A percentile compares a stretch with the other conserved stretches of the same genome.
These are phyloP conservation scores for Hapsidospora chrysogenum DNA, from an alignment of 495 filamentous ascomycete genomes.

Conservation along the genomic window DNA sequence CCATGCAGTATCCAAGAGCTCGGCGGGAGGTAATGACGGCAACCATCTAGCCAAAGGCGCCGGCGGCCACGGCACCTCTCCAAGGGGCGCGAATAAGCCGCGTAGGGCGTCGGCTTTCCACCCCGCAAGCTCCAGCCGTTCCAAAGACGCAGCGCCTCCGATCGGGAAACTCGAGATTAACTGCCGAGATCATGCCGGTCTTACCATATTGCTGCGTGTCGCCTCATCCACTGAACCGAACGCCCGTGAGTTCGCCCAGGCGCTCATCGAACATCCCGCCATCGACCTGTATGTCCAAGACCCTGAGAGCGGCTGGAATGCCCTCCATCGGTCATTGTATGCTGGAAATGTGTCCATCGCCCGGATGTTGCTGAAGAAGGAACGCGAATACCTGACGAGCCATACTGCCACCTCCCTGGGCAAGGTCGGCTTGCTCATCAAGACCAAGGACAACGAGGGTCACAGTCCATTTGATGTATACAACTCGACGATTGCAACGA, in stretches of 20 bases:
- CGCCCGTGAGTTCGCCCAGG: conserved; percentile 53
- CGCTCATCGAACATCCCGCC: conserved; percentile 64
- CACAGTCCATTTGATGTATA: conserved; percentile 91
- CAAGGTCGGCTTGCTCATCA: conserved; percentile 52
- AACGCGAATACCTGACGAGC: conserved; percentile 45
- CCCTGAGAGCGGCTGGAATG: conserved; percentile 87
- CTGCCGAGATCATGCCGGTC: conserved; percentile 56
- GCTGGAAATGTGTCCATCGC: conserved; percentile 83
- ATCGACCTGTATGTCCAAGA: conserved; percentile 79
- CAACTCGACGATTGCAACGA: conserved; percentile 57
- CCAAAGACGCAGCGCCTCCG: conserved; percentile 13
- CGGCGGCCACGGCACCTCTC: conserved; percentile 23
- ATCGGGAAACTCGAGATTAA: conserved; percentile 63
- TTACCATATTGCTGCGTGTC: conserved; percentile 74
- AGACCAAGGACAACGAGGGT: conserved; percentile 89
- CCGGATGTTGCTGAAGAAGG: conserved; percentile 57
- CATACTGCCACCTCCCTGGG: conserved; percentile 26
- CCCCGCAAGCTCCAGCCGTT: conserved; percentile 6
- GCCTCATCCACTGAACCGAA: conserved; percentile 55
- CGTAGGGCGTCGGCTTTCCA: conserved; percentile 25
- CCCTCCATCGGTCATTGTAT: conserved; percentile 83
- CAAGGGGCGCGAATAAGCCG: conserved; percentile 22
- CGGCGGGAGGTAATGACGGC: conserved; percentile 11
- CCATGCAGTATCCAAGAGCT: conserved; percentile 26
- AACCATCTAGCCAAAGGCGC: conserved; percentile 9